Evolutionary conservation across 352 stramenopile genomes (phyloP).

Genomic region (Pythium folliculosum): DNA sequence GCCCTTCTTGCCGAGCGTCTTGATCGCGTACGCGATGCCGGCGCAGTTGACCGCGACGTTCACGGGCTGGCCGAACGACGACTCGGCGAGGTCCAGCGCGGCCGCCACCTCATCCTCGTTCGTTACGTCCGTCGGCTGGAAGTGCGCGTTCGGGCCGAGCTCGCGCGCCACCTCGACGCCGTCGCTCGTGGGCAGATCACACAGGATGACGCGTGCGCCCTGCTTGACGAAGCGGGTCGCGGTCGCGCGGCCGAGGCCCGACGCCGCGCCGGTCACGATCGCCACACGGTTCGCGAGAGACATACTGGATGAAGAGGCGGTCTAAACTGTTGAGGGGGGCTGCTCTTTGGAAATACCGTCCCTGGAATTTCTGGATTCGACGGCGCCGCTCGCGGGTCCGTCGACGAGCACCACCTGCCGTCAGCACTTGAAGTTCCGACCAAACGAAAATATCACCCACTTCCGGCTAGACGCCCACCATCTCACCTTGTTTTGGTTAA

Average conservation of each 20-base stretch:
- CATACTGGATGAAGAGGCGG: slow-evolving; percentile 30
- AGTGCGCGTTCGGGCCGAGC: slow-evolving; percentile 79
- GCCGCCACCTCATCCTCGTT: slow-evolving; percentile 87
- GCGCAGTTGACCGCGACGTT: slow-evolving; percentile 96
- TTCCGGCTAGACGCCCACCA: slow-evolving; percentile 16
- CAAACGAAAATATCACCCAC: not conserved
- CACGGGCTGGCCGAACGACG: slow-evolving; percentile 90
- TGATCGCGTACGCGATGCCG: slow-evolving; percentile 92
- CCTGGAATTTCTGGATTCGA: slow-evolving; percentile 9
- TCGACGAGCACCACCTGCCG: slow-evolving; percentile 14
- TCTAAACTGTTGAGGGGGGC: not conserved
- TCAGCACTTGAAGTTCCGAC: slow-evolving; percentile 30
- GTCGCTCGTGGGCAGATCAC: slow-evolving; percentile 88
- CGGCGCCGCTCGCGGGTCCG: not conserved
- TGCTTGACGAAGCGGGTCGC: slow-evolving; percentile 89
- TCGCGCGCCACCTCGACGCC: slow-evolving; percentile 75
- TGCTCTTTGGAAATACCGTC: not conserved
- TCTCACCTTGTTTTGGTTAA: not conserved
- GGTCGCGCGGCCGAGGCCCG: slow-evolving; percentile 92
- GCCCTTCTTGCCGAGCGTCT: slow-evolving; percentile 92
- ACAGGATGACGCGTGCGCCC: slow-evolving; percentile 91
- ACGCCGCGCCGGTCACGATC: slow-evolving; percentile 92
- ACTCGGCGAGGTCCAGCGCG: slow-evolving; percentile 91
- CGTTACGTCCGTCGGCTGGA: slow-evolving; percentile 84
- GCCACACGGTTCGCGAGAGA: slow-evolving; percentile 70